Conservation (phyloP, 2,329 filamentous ascomycete genomes). For the Venturia effusa region DNA sequence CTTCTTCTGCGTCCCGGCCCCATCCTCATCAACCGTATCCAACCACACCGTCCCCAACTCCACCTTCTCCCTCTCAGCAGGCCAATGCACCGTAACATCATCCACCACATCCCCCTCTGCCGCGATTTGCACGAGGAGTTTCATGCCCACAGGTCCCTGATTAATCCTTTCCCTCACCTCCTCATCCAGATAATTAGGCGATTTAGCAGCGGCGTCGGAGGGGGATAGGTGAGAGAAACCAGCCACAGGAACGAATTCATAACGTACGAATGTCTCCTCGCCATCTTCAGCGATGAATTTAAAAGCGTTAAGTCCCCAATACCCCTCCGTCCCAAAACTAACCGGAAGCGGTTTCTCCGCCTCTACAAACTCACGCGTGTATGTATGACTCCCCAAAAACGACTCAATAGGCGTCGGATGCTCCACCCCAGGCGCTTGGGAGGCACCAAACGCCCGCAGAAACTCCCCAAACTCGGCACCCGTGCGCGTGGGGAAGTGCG, state of each 20-base stretch:
- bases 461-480: conserved; percentile 43
- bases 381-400: conserved; percentile 36
- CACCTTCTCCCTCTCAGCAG: conserved; percentile 38
- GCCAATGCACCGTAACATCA: conserved; percentile 42
- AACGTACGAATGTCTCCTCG: conserved; percentile 37
- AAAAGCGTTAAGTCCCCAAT: conserved; percentile 40
- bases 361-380: conserved; percentile 37
- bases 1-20: conserved; percentile 37
- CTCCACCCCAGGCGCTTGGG: conserved; percentile 18
- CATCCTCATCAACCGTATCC: conserved; percentile 28
- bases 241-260: conserved; percentile 36
- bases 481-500: conserved; percentile 41
- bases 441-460: conserved; percentile 31
- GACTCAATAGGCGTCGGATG: conserved; percentile 21
- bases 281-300: conserved; percentile 31
- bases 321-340: conserved; percentile 39
- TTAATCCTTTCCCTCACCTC: conserved; percentile 32
- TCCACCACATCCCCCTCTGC: conserved; percentile 36
- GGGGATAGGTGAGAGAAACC: conserved; percentile 31
- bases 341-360: conserved; percentile 39
- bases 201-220: conserved; percentile 28
- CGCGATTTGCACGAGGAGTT: conserved; percentile 40
- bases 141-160: conserved; percentile 32
- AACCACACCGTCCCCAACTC: conserved; percentile 40
- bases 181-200: conserved; percentile 37